Conservation (phyloP, 1,284 basidiomycete species). For the Anthracocystis setariae region DNA sequence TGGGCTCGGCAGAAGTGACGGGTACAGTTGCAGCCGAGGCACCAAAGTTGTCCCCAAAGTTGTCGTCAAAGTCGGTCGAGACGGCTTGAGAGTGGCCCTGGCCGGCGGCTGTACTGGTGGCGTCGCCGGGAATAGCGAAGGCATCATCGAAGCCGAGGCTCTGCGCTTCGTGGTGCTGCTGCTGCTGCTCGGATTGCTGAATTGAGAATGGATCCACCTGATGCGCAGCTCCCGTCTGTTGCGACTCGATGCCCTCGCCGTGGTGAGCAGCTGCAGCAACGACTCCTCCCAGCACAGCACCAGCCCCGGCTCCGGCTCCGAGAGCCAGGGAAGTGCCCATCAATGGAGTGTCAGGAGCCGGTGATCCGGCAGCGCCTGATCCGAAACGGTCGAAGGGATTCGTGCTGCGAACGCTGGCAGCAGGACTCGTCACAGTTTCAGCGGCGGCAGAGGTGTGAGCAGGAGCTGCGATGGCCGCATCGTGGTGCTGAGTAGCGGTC, state of each 20-base stretch:
- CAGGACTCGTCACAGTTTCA: conserved; percentile 64
- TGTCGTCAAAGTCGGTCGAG: conserved; percentile 52
- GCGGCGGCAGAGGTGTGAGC: conserved; percentile 9
- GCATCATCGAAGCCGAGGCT: conserved; percentile 71
- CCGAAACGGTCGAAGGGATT: conserved; percentile 89
- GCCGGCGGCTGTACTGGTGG: conserved; percentile 55
- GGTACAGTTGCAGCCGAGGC: conserved; percentile 22
- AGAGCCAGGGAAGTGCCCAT: conserved; percentile 56
- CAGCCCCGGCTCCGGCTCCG: conserved; percentile 59
- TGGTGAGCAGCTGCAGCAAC: conserved; percentile 58
- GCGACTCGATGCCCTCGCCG: neutral
- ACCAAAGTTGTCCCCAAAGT: conserved; percentile 65
- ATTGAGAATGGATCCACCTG: conserved; percentile 57
- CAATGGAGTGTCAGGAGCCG: conserved; percentile 27
- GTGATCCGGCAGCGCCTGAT: conserved; percentile 9
- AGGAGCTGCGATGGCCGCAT: conserved; percentile 55
- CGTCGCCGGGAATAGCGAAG: conserved; percentile 71
- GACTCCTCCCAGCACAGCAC: conserved; percentile 60
- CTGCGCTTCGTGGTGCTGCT: conserved; percentile 8
- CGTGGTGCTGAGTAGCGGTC: conserved; percentile 53
- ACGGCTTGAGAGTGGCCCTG: conserved; percentile 8
- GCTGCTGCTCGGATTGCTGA: conserved; percentile 12
- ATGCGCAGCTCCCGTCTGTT: conserved; percentile 5
- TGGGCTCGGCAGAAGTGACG: neutral
- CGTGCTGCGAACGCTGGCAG: conserved; percentile 76